Conservation (phyloP, 192 early-diverging fungal genomes). For the Umbelopsis isabellina region DNA sequence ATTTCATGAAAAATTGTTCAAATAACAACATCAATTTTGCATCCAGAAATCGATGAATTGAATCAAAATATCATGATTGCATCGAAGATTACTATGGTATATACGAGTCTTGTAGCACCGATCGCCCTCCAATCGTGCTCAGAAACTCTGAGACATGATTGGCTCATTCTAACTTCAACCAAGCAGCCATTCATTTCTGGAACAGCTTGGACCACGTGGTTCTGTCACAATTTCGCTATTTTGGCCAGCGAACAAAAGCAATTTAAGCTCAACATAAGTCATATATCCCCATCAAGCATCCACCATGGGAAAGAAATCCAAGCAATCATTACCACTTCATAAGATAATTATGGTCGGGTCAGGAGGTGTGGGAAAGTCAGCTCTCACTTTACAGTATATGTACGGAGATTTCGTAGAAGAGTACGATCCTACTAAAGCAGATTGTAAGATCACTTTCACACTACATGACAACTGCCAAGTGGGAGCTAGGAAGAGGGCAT, state of each 20-base stretch:
- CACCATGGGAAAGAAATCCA: conserved; percentile 69
- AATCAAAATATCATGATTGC: no score
- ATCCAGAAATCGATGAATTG: no score
- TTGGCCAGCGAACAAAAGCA: no score
- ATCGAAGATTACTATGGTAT: no score
- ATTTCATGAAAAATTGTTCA: no score
- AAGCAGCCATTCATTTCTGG: no score
- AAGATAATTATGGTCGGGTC: conserved; percentile 91
- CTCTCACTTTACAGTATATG: conserved; percentile 85
- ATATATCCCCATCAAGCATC: background rate
- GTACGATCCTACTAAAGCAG: conserved; percentile 90
- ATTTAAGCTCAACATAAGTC: no score
- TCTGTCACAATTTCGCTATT: background rate
- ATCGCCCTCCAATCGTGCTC: no score
- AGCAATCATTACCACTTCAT: conserved; percentile 74
- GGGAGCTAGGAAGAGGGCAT: background rate
- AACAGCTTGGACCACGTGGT: background rate
- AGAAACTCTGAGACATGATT: no score
- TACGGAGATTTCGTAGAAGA: conserved; percentile 92
- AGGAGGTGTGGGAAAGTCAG: conserved; percentile 89
- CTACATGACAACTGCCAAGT: background rate
- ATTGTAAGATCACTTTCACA: conserved; percentile 44
- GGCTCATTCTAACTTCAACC: no score
- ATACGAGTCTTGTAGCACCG: no score
- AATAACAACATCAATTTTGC: no score